phyloP scores from a whole-genome alignment of 495 filamentous ascomycete species.

The Neurospora tetrasperma region DNA sequence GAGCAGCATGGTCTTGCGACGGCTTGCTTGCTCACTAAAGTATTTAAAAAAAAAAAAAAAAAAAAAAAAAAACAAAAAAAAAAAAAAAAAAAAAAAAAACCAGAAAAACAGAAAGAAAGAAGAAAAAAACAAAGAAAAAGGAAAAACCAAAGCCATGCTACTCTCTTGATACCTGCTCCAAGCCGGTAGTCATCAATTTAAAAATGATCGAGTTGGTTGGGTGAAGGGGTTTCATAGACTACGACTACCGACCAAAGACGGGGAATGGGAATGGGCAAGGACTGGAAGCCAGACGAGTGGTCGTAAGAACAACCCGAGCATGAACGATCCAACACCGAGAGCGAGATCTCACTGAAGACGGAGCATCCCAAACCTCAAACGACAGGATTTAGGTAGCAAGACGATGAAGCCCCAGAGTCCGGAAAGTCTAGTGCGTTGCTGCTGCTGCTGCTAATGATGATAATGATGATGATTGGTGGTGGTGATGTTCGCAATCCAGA shows the following conservation, averaged over 20 bases:
- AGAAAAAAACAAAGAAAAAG: no score
- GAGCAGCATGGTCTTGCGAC: slow-evolving; percentile 36
- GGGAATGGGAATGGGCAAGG: no score
- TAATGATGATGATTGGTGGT: not conserved
- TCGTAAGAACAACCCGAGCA: slow-evolving; percentile 24
- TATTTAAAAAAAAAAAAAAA: no score
- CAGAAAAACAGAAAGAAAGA: no score
- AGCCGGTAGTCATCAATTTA: slow-evolving; percentile 4
- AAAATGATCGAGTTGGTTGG: slow-evolving; percentile 39
- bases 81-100: no score
- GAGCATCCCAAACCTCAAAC: not conserved
- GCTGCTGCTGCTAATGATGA: no score
- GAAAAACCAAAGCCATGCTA: no score
- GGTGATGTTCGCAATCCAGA: not conserved
- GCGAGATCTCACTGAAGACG: not conserved
- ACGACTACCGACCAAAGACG: no score
- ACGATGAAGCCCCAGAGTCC: not conserved
- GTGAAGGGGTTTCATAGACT: no score
- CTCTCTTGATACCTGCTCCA: no score
- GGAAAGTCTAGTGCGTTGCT: no score
- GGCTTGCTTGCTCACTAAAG: slow-evolving; percentile 29
- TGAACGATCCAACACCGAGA: not conserved
- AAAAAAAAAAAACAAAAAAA: no score
- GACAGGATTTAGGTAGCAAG: not conserved
- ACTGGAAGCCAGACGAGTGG: slow-evolving; percentile 4